These are phyloP conservation scores for Ceratonia siliqua DNA, from an alignment of 306 rosid genomes.

Conservation along the genomic window DNA sequence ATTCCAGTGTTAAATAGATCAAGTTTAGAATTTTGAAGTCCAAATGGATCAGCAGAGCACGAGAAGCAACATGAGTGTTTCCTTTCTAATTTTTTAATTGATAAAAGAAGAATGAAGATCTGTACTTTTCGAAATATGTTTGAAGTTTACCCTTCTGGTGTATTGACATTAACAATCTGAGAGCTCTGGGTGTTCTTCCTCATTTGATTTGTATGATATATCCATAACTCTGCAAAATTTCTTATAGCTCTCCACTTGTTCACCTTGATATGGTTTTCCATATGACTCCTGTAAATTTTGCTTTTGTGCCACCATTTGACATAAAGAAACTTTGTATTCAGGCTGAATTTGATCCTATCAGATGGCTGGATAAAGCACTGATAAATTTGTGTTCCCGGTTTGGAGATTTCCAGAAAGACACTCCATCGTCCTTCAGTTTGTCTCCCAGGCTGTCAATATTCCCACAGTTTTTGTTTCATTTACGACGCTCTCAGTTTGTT, in stretches of 20 bases:
- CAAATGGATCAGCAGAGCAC: background rate
- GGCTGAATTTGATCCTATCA: constrained; percentile 98
- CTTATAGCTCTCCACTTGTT: constrained; percentile 16
- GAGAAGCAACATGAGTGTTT: constrained; percentile 12
- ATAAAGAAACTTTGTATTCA: constrained; percentile 43
- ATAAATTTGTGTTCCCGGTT: constrained; percentile 87
- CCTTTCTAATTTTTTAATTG: background rate
- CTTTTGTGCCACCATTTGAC: constrained; percentile 32
- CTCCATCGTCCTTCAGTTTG: constrained; percentile 88
- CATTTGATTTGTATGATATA: constrained; percentile 6
- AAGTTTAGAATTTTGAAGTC: background rate
- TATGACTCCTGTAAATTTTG: constrained; percentile 1
- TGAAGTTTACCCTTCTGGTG: background rate
- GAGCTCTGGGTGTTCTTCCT: constrained; percentile 2
- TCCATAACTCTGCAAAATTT: constrained; percentile 15
- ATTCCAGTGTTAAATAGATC: background rate
- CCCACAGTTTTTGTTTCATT: constrained; percentile 93
- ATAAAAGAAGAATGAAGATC: background rate
- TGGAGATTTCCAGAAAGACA: constrained; percentile 90
- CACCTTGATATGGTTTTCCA: constrained; percentile 19
- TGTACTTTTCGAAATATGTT: background rate
- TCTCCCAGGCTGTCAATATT: constrained; percentile 95
- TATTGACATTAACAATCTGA: background rate
- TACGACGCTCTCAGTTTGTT: constrained; percentile 96
- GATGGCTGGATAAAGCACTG: constrained; percentile 97